These are phyloP conservation scores for Akanthomyces lecanii DNA, from an alignment of 2,329 filamentous ascomycete genomes.

Conservation along the genomic window DNA sequence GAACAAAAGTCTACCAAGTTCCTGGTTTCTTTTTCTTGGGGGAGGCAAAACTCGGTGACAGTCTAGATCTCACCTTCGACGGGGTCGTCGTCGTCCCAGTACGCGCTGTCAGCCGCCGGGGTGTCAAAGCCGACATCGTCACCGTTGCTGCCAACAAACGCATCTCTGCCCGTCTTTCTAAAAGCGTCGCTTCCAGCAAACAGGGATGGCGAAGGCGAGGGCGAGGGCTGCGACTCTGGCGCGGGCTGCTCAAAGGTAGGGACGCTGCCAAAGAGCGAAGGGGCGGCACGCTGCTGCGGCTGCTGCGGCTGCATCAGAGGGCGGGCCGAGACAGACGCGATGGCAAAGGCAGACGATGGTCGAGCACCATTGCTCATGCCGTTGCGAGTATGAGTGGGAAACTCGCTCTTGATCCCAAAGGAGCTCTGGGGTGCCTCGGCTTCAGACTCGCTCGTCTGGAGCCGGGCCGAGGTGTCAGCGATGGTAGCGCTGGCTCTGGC, in stretches of 20 bases:
- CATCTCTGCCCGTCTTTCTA: constrained; percentile 16
- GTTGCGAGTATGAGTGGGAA: constrained; percentile 5
- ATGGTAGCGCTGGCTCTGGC: constrained; percentile 32
- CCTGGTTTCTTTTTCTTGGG: not conserved
- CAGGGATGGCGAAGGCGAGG: not conserved
- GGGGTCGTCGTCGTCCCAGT: constrained; percentile 22
- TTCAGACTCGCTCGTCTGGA: constrained; percentile 28
- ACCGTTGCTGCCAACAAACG: constrained; percentile 16
- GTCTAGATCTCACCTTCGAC: constrained; percentile 36
- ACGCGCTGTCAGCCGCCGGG: not conserved
- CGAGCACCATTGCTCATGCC: not conserved
- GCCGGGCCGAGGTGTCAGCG: constrained; percentile 26
- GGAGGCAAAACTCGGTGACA: not conserved
- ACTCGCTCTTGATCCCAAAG: not conserved
- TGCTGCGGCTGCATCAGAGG: not conserved
- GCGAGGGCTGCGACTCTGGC: no score
- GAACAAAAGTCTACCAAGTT: not conserved
- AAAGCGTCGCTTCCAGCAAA: constrained; percentile 10
- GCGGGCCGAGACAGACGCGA: not conserved
- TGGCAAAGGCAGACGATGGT: constrained; percentile 23
- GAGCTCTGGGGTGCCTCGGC: constrained; percentile 6
- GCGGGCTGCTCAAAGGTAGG: not conserved
- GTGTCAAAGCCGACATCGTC: not conserved
- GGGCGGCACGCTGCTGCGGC: not conserved
- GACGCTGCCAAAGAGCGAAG: constrained; percentile 9